These are phyloP conservation scores for Triticum aestivum DNA, from an alignment of 176 grass and related monocot genomes.

Conservation along the genomic window DNA sequence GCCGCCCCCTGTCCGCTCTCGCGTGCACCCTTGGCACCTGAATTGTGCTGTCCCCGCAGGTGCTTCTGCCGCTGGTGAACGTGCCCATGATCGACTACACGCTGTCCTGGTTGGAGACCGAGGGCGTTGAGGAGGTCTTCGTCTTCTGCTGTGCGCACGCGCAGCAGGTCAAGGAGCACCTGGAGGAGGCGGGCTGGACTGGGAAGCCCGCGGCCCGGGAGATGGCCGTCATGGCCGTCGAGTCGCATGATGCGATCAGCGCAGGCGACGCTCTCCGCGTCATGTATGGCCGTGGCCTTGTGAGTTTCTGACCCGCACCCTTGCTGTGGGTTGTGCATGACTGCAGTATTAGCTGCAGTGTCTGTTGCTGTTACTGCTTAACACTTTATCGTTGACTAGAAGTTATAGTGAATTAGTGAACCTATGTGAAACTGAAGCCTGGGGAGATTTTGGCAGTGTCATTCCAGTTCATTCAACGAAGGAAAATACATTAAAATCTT, in stretches of 20 bases:
- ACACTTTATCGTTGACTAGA: neutral
- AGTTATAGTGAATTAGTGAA: neutral
- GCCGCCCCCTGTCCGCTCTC: neutral
- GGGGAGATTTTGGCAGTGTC: neutral
- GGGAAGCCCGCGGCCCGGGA: conserved; percentile 27
- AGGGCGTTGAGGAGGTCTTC: conserved; percentile 77
- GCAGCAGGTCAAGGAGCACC: conserved; percentile 75
- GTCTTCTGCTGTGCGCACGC: conserved; percentile 90
- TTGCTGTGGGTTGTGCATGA: neutral
- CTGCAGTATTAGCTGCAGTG: neutral
- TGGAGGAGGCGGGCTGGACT: conserved; percentile 56
- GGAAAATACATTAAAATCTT: neutral
- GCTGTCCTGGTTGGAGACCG: conserved; percentile 79
- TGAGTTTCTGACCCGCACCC: conserved; percentile 20
- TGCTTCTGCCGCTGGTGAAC: conserved; percentile 79
- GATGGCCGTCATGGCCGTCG: conserved; percentile 57
- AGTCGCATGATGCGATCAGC: conserved; percentile 73
- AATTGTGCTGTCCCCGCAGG: conserved; percentile 36
- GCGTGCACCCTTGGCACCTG: neutral
- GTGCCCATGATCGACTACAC: conserved; percentile 90
- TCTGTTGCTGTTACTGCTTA: neutral
- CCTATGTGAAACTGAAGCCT: neutral
- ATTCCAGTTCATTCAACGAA: conserved; percentile 30
- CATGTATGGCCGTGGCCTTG: conserved; percentile 57
- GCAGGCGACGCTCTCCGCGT: conserved; percentile 73